A percentile compares a stretch with the other conserved stretches of the same genome.
Evolutionary conservation across 345 rosid species (phyloP).

Genomic region (Populus deltoides): DNA sequence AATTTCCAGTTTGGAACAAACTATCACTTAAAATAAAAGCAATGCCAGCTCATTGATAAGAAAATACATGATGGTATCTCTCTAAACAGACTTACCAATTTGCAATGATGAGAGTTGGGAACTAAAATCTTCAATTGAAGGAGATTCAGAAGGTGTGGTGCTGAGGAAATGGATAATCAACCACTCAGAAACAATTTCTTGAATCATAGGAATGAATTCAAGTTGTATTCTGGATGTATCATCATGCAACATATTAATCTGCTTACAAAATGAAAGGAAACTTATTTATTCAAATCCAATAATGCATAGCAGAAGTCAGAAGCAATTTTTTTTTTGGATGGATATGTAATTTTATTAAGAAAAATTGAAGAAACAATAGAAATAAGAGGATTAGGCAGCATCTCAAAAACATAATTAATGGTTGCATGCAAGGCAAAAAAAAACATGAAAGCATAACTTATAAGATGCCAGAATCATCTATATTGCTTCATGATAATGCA

Average conservation of each 20-base stretch:
- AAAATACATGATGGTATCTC: not conserved
- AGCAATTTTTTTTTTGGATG: not conserved
- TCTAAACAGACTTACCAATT: constrained; percentile 56
- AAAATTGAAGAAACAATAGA: not conserved
- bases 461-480: no score
- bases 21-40: not conserved
- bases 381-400: not conserved
- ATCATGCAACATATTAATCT: constrained; percentile 68
- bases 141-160: constrained; percentile 70
- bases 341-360: no score
- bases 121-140: constrained; percentile 79
- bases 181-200: constrained; percentile 86
- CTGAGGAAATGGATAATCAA: constrained; percentile 62
- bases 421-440: no score
- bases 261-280: constrained; percentile 15
- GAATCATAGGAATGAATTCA: constrained; percentile 87
- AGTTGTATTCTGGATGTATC: constrained; percentile 69
- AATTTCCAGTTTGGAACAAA: not conserved
- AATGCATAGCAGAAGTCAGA: not conserved
- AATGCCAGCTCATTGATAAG: not conserved
- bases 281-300: not conserved
- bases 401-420: not conserved
- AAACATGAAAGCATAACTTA: no score
- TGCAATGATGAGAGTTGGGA: constrained; percentile 81
- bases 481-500: no score